Evolutionary conservation across 2,329 filamentous ascomycete genomes (phyloP).

Genomic region (Nemania sp.): DNA sequence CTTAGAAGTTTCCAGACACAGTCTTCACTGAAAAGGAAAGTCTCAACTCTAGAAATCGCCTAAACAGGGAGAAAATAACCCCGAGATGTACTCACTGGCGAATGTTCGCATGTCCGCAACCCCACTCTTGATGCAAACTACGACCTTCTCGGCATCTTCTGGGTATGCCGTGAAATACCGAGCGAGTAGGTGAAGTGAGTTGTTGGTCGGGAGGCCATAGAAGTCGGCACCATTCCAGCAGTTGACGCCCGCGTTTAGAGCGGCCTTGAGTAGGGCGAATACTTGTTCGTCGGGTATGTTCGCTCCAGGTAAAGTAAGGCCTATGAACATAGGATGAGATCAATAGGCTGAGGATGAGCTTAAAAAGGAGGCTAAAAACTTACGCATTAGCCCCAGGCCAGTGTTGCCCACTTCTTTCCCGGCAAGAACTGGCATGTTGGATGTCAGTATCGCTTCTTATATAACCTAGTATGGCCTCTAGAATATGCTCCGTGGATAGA

Average conservation of each 20-base stretch:
- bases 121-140: constrained; percentile 67
- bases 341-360: not conserved
- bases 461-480: not conserved
- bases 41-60: too few relatives aligned
- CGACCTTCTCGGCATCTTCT: constrained; percentile 65
- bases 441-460: not conserved
- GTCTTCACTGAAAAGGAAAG: too few relatives aligned
- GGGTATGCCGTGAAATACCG: constrained; percentile 67
- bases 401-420: constrained; percentile 17
- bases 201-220: constrained; percentile 58
- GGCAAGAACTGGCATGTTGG: constrained; percentile 5
- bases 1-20: too few relatives aligned
- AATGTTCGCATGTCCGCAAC: constrained; percentile 43
- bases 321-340: not conserved
- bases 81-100: too few relatives aligned
- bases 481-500: not conserved
- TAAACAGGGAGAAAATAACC: too few relatives aligned
- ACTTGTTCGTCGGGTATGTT: constrained; percentile 20
- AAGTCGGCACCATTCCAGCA: constrained; percentile 35
- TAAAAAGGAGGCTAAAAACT: not conserved
- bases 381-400: constrained; percentile 16
- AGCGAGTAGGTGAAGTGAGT: constrained; percentile 65
- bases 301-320: constrained; percentile 4
- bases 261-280: constrained; percentile 25
- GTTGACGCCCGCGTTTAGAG: constrained; percentile 22